Conservation (phyloP, 768 basidiomycete genomes). For the Paxillus ammoniavirescens region DNA sequence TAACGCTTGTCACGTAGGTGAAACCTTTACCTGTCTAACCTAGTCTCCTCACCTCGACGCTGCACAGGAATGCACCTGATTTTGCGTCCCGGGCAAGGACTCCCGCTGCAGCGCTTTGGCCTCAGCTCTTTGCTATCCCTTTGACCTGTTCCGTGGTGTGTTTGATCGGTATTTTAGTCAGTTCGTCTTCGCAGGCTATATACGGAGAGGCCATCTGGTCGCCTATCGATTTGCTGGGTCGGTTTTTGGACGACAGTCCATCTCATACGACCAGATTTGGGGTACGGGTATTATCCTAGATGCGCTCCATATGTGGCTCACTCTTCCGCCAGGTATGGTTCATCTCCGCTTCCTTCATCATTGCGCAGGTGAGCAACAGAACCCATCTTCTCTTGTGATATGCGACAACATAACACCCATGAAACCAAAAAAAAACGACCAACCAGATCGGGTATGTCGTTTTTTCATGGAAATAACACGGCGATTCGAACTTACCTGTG, state of each 20-base stretch:
- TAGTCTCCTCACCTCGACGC: slow-evolving; percentile 11
- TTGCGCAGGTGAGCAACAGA: slow-evolving; percentile 54
- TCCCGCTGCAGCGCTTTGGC: slow-evolving; percentile 56
- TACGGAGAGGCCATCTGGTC: slow-evolving; percentile 81
- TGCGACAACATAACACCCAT: slow-evolving; percentile 6
- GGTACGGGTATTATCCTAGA: slow-evolving; percentile 30
- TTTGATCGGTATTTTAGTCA: slow-evolving; percentile 81
- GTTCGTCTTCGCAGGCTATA: slow-evolving; percentile 71
- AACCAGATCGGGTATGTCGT: slow-evolving; percentile 27
- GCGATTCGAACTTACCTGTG: slow-evolving; percentile 11
- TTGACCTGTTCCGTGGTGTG: slow-evolving; percentile 71
- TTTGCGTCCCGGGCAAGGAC: slow-evolving; percentile 64
- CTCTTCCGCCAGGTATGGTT: slow-evolving; percentile 58
- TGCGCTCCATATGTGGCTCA: slow-evolving; percentile 11
- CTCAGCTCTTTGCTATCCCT: slow-evolving; percentile 72
- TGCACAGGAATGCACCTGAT: slow-evolving; percentile 65
- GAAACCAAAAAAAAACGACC: neutral
- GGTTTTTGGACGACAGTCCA: slow-evolving; percentile 63
- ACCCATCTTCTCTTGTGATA: neutral
- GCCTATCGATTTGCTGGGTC: slow-evolving; percentile 67
- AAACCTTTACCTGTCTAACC: slow-evolving; percentile 5
- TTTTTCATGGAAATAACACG: slow-evolving; percentile 9
- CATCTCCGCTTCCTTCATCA: slow-evolving; percentile 75
- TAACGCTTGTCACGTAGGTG: slow-evolving; percentile 64
- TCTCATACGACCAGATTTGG: slow-evolving; percentile 67